phyloP scores from a whole-genome alignment of 495 filamentous ascomycete species.

The Hypoxylon lenormandii region DNA sequence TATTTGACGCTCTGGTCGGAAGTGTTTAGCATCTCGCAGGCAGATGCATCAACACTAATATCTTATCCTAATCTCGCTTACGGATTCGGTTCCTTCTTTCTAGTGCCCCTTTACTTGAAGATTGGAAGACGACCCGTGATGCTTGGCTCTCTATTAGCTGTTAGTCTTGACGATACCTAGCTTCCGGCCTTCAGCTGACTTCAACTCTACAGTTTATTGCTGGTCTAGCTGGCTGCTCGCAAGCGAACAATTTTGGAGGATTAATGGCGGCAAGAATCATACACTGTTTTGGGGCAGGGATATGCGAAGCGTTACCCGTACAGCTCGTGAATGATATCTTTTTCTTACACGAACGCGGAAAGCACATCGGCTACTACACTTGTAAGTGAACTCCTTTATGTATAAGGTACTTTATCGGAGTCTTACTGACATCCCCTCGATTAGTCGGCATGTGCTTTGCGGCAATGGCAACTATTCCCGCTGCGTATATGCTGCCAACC shows the following conservation, averaged over 20 bases:
- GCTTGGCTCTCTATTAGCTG: constrained; percentile 61
- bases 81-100: constrained; percentile 66
- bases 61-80: constrained; percentile 70
- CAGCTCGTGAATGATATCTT: constrained; percentile 75
- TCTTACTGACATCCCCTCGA: not conserved
- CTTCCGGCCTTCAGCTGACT: not conserved
- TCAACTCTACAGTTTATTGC: constrained; percentile 35
- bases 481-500: constrained; percentile 55
- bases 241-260: constrained; percentile 44
- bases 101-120: constrained; percentile 69
- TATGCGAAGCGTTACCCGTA: constrained; percentile 69
- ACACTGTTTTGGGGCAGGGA: constrained; percentile 71
- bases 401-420: not conserved
- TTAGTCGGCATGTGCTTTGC: constrained; percentile 51
- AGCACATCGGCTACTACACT: constrained; percentile 72
- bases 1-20: constrained; percentile 68
- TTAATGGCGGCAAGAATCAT: constrained; percentile 73
- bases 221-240: constrained; percentile 47
- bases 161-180: constrained; percentile 34
- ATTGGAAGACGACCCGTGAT: constrained; percentile 69
- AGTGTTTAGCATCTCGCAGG: constrained; percentile 63
- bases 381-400: constrained; percentile 16
- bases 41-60: constrained; percentile 65
- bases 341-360: constrained; percentile 74
- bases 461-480: constrained; percentile 52